Base-by-base conservation (phyloP, 305 asterid genomes). In the Fraxinus paxiana region DNA sequence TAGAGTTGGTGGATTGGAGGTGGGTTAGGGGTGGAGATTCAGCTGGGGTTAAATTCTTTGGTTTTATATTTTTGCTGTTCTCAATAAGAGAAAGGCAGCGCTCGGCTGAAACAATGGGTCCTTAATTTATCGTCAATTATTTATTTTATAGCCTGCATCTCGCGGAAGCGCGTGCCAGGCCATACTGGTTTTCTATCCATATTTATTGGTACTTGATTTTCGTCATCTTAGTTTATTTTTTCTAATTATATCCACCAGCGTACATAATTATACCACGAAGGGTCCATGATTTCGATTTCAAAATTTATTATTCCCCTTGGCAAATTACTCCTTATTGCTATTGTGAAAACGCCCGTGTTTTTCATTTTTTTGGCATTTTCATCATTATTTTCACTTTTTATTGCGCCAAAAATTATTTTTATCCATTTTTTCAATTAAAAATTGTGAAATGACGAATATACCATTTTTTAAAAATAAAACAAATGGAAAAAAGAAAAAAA, bases 11-110 rank as follows among this genome's bases (percentile, higher is more conserved):
- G 26, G 65, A 18, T 5, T 54, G 41, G 41, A 28, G 12, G 34
- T 54, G 77, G 31, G 81, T 48, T 33, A 81, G 38, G 22, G 85
- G 72, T 86, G 84, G 85, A 78, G 82, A 83, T 73, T 79, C 79
- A 59, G 78, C 78, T 75, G 77, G 15, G 65, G 4, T 61, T 59
- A 7, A 20, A 59, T 7, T 59, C 24, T 59, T 59, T 59, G 65
- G 65, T 18, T 61, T 61, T 9, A 17, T 51, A 51, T 2, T 22
- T 61, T 61, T 22, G 30, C 22, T 61, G 12, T 24, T 22, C 15
- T 24, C 33, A 61, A 61, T 18, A 61, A 22, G 4, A 22, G 5
- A 22, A 0, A 59, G 31, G n/a, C 7, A 63, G 34, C 33, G 17
- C 4, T 63, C 12, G 34, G 17, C 8, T 63, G 31, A 63, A 63